Base-by-base conservation (phyloP, 2,329 filamentous ascomycete species). In the Graphium sp. region DNA sequence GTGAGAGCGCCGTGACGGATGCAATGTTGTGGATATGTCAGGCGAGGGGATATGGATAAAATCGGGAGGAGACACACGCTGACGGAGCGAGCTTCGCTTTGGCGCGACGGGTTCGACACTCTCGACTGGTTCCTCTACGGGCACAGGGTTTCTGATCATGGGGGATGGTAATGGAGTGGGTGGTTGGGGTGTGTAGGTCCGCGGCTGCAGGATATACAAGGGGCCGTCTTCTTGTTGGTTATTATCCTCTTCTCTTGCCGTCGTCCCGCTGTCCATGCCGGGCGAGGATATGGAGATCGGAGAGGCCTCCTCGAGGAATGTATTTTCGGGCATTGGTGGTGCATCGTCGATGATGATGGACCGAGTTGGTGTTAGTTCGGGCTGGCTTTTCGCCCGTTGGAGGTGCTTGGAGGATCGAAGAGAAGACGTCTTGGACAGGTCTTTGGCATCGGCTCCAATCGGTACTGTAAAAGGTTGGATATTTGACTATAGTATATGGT, bases 131-230 rank as follows among this genome's bases (percentile, higher is more conserved):
- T 31, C 9, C 25, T 31, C 13, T 33, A 25, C 22, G 4, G 25
- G 14, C 21, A 17, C 18, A 26, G n/a, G 37, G 34, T 49, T 46
- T 18, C 45, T 43, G 3, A 57, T 37, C 27, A 52, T 50, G 3
- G 63, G 62, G 5, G 63, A 63, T 1, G 61, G 57, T 14, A 58
- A 39, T 3, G 62, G 61, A 8, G 56, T 50, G 0, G 58, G 53
- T 4, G 55, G 57, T 28, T 57, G 51, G 0, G 67, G 67, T 1
- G 63, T 69, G 37, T 72, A 72, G 1, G 64, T 69, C 19, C 58
- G 53, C 9, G 67, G 67, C 35, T 72, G 66, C 5, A 73, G 49
- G 14, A 72, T 52, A 33, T 58, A 70, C 2, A 70, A 39, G 0
- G 53, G 46, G 7, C 52, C 52, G 22, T 63, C 52, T 21, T 46